Conservation (phyloP, 257 asterid species). For the Eustoma russellianum region DNA sequence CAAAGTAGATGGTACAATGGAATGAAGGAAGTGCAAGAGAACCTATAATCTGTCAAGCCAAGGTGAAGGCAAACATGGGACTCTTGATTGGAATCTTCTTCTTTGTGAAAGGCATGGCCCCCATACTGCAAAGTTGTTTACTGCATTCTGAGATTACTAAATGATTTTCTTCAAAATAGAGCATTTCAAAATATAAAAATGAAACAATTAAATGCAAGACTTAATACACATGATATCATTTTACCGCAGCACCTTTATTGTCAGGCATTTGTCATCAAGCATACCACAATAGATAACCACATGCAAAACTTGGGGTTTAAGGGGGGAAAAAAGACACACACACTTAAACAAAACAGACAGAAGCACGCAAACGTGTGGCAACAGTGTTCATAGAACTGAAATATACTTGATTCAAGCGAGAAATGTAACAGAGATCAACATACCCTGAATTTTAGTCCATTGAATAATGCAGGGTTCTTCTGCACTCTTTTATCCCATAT, state of each 20-base stretch:
- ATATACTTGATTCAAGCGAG: too few relatives aligned
- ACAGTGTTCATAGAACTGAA: too few relatives aligned
- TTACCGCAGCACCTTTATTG: too few relatives aligned
- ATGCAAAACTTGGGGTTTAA: not conserved
- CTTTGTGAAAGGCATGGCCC: too few relatives aligned
- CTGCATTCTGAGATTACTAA: not conserved
- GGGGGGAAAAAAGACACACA: too few relatives aligned
- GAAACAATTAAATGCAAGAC: not conserved
- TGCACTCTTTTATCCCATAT: too few relatives aligned
- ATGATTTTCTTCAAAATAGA: not conserved
- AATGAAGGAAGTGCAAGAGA: slow-evolving; percentile 16
- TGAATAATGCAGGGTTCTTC: too few relatives aligned
- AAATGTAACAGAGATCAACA: too few relatives aligned
- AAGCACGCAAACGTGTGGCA: not conserved
- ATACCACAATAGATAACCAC: not conserved
- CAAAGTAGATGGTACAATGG: not conserved
- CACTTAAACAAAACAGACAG: not conserved
- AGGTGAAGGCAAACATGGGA: slow-evolving; percentile 61
- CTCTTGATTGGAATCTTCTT: slow-evolving; percentile 37
- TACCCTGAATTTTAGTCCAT: too few relatives aligned
- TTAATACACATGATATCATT: too few relatives aligned
- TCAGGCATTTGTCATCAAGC: not conserved
- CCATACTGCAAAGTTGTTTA: slow-evolving; percentile 47
- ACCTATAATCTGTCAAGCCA: slow-evolving; percentile 97
- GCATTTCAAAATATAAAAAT: not conserved